Base-by-base conservation (phyloP, 768 basidiomycete species). In the Boletus vermiculosoides region DNA sequence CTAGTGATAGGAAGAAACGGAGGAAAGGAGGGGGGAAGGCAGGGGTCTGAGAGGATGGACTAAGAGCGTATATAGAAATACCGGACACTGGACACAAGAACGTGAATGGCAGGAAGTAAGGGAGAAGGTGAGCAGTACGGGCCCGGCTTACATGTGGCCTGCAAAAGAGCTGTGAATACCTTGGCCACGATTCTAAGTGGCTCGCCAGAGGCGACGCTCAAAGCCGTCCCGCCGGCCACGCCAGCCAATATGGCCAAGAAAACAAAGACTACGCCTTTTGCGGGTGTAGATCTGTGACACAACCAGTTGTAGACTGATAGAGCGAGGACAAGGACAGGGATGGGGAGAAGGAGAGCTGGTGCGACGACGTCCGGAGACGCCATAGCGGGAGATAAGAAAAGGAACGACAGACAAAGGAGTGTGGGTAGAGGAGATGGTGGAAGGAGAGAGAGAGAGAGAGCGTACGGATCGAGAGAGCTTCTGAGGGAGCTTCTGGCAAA, bases 321-420 rank as follows among this genome's bases (percentile, higher is more conserved):
- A 39, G 34, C 46, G 8, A 64, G 52, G 2, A 70, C 64, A 31
- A 72, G 7, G 51, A 66, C 25, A 4, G 68, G 54, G 20, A 70
- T 41, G 58, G 59, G 45, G 51, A 71, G 62, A 52, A 68, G 63
- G 45, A 72, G 68, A 52, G 62, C 60, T n/a, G 68, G 33, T 9
- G 57, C 55, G 55, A 73, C 54, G 59, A 66, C 61, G 61, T 59
- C 66, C 28, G 42, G 56, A 39, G 68, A 60, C 61, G 68, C 47
- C 67, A 70, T 68, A 46, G 50, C 55, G 47, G 20, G 40, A 37
- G 33, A 18, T 7, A 18, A 22, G 53, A 55, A n/a, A 66, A 56
- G 31, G 61, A 66, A 41, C 39, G 66, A 60, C 63, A 40, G 52
- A 60, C 44, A 57, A 59, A 60, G 3, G 64, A 61, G 23, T 44